phyloP scores from a whole-genome alignment of 2,329 filamentous ascomycete genomes.

The Parastagonospora avenae region DNA sequence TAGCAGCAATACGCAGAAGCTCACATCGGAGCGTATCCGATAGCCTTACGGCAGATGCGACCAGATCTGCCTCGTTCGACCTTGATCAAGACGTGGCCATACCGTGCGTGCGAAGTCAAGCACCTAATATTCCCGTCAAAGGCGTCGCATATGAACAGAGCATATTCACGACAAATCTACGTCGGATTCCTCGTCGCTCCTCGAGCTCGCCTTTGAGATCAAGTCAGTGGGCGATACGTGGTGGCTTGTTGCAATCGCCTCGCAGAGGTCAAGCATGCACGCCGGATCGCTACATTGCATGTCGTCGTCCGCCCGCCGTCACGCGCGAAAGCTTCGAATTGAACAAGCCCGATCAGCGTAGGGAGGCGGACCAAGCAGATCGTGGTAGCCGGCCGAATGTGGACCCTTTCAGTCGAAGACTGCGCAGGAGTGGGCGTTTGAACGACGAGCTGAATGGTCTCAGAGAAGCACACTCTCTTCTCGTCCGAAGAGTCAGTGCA shows the following conservation, averaged over 20 bases:
- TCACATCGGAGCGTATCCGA: too few species aligned
- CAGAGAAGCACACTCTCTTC: constrained; percentile 38
- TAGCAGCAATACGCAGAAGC: too few species aligned
- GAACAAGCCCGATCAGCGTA: constrained; percentile 54
- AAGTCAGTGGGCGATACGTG: constrained; percentile 37
- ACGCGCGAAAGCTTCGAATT: constrained; percentile 58
- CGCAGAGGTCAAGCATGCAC: constrained; percentile 35
- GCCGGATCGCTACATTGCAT: constrained; percentile 65
- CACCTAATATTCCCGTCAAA: too few species aligned
- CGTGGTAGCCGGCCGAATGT: constrained; percentile 50
- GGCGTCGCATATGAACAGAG: too few species aligned
- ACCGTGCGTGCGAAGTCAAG: too few species aligned
- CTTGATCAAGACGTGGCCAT: too few species aligned
- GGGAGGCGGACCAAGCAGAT: constrained; percentile 55
- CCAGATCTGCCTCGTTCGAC: too few species aligned
- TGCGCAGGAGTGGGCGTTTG: constrained; percentile 38
- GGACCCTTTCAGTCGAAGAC: constrained; percentile 60
- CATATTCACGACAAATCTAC: constrained; percentile 6
- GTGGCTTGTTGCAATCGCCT: constrained; percentile 24
- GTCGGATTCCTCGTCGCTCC: constrained; percentile 22
- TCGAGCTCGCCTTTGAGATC: constrained; percentile 40
- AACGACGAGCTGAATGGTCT: constrained; percentile 40
- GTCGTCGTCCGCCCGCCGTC: constrained; percentile 48
- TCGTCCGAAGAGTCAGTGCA: constrained; percentile 23
- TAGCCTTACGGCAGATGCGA: too few species aligned